A percentile compares a stretch with the other conserved stretches of the same genome.
These are phyloP conservation scores for Candida methanosorbosa DNA, from an alignment of 805 yeast species.

Conservation along the genomic window DNA sequence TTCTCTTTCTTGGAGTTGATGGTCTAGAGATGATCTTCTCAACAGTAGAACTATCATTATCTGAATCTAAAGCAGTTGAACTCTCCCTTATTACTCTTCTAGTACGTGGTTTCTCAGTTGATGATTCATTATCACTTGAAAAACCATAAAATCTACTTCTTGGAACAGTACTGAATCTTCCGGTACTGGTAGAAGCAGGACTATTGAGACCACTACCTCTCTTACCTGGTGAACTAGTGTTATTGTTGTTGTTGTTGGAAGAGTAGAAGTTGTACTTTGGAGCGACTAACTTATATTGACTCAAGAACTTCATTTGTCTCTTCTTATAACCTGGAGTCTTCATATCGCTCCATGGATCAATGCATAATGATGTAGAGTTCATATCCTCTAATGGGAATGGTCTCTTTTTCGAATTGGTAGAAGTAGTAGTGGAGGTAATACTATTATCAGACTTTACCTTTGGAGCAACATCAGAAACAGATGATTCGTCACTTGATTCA, in stretches of 20 bases:
- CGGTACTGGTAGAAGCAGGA: conserved; percentile 7
- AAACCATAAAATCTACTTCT: conserved; percentile 16
- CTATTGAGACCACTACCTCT: background rate
- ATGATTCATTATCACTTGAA: conserved; percentile 25
- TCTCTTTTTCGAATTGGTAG: conserved; percentile 5
- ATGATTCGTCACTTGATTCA: too few relatives aligned
- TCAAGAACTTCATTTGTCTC: conserved; percentile 42
- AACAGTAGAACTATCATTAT: conserved; percentile 16
- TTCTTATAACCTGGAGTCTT: conserved; percentile 35
- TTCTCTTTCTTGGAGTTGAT: conserved; percentile 29
- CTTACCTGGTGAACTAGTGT: conserved; percentile 2
- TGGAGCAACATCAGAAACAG: background rate
- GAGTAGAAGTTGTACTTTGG: conserved; percentile 5
- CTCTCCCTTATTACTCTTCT: conserved; percentile 43
- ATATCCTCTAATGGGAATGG: conserved; percentile 40
- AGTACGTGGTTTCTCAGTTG: conserved; percentile 48
- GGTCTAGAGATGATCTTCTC: conserved; percentile 20
- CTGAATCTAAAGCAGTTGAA: conserved; percentile 22
- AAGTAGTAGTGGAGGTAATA: background rate
- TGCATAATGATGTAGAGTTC: conserved; percentile 33
- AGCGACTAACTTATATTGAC: conserved; percentile 35
- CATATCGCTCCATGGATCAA: conserved; percentile 44
- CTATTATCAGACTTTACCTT: background rate
- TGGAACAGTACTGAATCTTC: conserved; percentile 20
- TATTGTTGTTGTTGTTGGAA: background rate